Evolutionary conservation across 768 basidiomycete species (phyloP).

Genomic region (Zangia roseola): DNA sequence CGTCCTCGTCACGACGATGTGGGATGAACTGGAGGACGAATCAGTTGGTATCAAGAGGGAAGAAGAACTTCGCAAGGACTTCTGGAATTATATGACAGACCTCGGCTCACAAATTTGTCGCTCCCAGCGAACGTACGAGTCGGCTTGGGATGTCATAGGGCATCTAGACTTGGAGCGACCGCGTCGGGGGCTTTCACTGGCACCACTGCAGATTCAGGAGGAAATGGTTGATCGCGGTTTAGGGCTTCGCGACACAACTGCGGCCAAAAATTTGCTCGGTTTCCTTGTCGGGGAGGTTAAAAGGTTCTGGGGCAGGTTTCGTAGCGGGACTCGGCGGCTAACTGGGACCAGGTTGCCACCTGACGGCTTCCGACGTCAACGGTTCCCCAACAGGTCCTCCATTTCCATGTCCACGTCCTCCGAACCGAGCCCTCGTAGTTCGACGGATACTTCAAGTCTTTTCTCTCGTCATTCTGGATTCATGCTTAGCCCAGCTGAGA

Average conservation of each 20-base stretch:
- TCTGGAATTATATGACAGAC: conserved; percentile 15
- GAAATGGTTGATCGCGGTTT: conserved; percentile 18
- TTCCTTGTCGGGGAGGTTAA: conserved; percentile 9
- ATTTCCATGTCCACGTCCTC: not conserved
- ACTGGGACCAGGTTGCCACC: not conserved
- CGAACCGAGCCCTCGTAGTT: not conserved
- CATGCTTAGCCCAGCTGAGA: not conserved
- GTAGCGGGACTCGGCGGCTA: not conserved
- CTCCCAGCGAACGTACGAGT: conserved; percentile 7
- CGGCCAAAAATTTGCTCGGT: conserved; percentile 14
- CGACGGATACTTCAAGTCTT: not conserved
- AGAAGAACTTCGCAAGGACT: conserved; percentile 6
- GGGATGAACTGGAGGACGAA: conserved; percentile 9
- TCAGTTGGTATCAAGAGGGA: conserved; percentile 9
- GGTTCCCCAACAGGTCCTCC: not conserved
- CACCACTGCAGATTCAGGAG: conserved; percentile 13
- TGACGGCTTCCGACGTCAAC: too few species aligned
- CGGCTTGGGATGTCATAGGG: conserved; percentile 14
- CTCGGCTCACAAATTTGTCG: conserved; percentile 11
- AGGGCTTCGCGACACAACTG: conserved; percentile 10
- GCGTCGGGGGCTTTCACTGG: not conserved
- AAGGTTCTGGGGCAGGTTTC: conserved; percentile 5
- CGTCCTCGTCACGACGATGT: conserved; percentile 21
- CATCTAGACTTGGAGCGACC: not conserved
- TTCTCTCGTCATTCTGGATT: not conserved